Evolutionary conservation across 2,329 filamentous ascomycete genomes (phyloP), one percentile per base, ranked within the genome.

Genomic region (Grosmannia huntii): DNA sequence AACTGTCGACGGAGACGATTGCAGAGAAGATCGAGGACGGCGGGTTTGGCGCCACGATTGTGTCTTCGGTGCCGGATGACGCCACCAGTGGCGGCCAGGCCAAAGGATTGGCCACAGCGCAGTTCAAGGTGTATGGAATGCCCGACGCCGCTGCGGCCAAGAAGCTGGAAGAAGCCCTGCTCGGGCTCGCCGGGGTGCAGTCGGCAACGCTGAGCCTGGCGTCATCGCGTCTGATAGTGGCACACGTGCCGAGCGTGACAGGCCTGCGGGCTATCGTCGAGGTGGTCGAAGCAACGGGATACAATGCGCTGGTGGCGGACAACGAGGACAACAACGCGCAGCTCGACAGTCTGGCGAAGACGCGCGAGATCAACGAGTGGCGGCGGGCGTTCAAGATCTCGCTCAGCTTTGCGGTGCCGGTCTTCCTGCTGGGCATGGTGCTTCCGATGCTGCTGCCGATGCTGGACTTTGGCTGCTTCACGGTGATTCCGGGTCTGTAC

Each of bases 251-350:
- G 0, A 76, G 80, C 21, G 73, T 86, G 16, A 83, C 88, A 56
- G 92, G 94, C 3, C 80, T 99, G 25, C 85, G 94, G 50, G 83
- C 81, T 4, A 80, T 97, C 38, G 92, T 96, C 9, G 89, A 91
- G 66, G 74, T 81, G 0, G 82, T 96, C 50, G 92, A 99, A 71
- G 77, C 78, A n/a, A 76, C 82, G 23, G 91, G 92, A 2, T 89
- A 88, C 70, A 96, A 96, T 68, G 94, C 92, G 1, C 76, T 99
- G 2, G 81, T 97, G 12, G 86, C 91, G 0, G 92, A 97, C 64
- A 87, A 85, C 57, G 90, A 97, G 66, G 94, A 99, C 72, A 97
- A 95, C 70, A 95, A 95, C 67, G 92, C 94, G 1, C 94, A 99
- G 69, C 80, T 99, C 2, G 90, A 97, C 70, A 97, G 94, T 1